Base-by-base conservation (phyloP, 106 monocot species). In the Phalaenopsis equestris region DNA sequence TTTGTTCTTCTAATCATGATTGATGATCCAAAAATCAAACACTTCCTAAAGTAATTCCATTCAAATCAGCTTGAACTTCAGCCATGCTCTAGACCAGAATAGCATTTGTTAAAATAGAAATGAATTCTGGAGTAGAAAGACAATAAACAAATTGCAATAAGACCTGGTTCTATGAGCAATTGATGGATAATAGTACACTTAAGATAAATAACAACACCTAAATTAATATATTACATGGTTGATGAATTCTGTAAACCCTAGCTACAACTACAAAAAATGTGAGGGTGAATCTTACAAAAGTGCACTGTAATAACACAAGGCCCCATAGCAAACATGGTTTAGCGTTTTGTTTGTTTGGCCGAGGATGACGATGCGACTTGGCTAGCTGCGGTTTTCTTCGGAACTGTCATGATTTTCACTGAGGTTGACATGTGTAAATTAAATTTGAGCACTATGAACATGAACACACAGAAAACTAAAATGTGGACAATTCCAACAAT, bases 291-390 rank as follows among this genome's bases (percentile, higher is more conserved):
- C 39, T 68, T 37, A 23, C 19, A 3, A 7, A 23, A 36, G 37
- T 38, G 21, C 38, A 70, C 38, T 70, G 68, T 38, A 70, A 70
- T 37, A 70, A 38, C 10, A 70, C 70, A 38, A 70, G 23, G 38
- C 6, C 38, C 4, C 70, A 65, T 23, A 6, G 7, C 6, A 2
- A 23, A n/a, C 0, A 10, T 39, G 12, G 39, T 70, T 70, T 4
- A 76, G 3, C 76, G 24, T 49, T 76, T 76, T 23, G 5, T 49
- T 49, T 76, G 75, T 24, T 76, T 76, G 47, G 43, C 42, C 14
- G 74, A 74, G 18, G 76, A 75, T 21, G 46, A 21, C 30, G 76
- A 42, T 14, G 52, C 52, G 19, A 76, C 24, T 49, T 76, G 76
- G 49, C 48, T 52, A 2, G 24, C 10, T 30, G 23, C 45, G 19